Percentiles rank a stretch among this genome's conserved stretches.
phyloP scores from a whole-genome alignment of 371 early-diverging fungal species.

The Mucor mucedo region DNA sequence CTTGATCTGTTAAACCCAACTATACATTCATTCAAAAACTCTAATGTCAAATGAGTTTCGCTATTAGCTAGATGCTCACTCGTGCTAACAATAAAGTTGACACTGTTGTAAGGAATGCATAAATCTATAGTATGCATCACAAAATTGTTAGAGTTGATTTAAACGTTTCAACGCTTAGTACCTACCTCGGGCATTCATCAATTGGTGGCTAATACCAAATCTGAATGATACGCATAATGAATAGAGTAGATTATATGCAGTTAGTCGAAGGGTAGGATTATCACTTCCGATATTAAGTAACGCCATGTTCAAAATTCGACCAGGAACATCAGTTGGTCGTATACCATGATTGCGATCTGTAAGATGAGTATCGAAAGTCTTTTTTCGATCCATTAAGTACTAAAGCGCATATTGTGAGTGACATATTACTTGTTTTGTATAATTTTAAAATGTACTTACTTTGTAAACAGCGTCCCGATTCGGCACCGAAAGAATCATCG shows the following conservation, averaged over 20 bases:
- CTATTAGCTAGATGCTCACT: conserved; percentile 75
- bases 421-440: background rate
- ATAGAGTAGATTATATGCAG: conserved; percentile 84
- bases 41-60: conserved; percentile 81
- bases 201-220: conserved; percentile 76
- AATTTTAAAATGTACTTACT: conserved; percentile 26
- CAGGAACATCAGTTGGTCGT: conserved; percentile 87
- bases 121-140: conserved; percentile 49
- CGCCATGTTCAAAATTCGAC: conserved; percentile 90
- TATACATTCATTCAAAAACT: conserved; percentile 85
- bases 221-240: conserved; percentile 77
- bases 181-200: conserved; percentile 71
- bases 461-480: conserved; percentile 77
- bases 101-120: conserved; percentile 87
- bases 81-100: conserved; percentile 74
- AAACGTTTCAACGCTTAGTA: background rate
- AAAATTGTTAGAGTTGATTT: background rate
- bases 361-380: conserved; percentile 62
- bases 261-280: conserved; percentile 75
- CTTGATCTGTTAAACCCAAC: conserved; percentile 77
- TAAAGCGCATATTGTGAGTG: background rate
- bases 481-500: conserved; percentile 70
- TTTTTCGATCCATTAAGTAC: conserved; percentile 61
- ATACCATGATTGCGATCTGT: conserved; percentile 68
- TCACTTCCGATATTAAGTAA: conserved; percentile 81